phyloP scores from a whole-genome alignment of 768 basidiomycete genomes.

The Phaffia australis region DNA sequence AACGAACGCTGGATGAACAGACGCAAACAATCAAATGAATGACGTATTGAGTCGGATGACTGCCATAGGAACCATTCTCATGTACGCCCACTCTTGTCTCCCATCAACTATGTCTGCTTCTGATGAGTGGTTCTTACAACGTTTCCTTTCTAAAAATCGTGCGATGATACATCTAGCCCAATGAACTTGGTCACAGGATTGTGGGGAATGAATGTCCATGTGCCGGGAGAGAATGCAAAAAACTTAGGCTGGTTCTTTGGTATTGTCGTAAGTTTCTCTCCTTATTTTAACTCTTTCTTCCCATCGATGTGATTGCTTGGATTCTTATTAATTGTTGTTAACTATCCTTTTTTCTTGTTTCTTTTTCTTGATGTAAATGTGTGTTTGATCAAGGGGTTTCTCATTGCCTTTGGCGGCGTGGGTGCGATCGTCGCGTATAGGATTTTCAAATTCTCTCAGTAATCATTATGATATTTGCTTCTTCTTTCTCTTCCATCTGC shows the following conservation, averaged over 20 bases:
- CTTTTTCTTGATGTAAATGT: too few relatives aligned
- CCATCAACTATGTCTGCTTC: neutral
- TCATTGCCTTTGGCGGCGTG: conserved; percentile 68
- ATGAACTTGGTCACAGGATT: conserved; percentile 84
- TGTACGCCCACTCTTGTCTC: conserved; percentile 44
- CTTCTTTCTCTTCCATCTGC: neutral
- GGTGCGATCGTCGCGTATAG: conserved; percentile 41
- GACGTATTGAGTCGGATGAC: conserved; percentile 64
- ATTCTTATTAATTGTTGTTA: too few relatives aligned
- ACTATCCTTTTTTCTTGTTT: too few relatives aligned
- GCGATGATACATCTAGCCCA: conserved; percentile 27
- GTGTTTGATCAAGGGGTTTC: conserved; percentile 36
- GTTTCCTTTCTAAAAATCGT: neutral
- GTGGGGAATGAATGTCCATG: conserved; percentile 97
- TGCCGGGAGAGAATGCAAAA: conserved; percentile 66
- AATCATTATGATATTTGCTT: neutral
- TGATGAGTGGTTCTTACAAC: neutral
- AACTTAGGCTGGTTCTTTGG: conserved; percentile 71
- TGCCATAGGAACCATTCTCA: conserved; percentile 78
- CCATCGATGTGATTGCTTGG: too few relatives aligned
- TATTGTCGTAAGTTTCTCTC: conserved; percentile 49
- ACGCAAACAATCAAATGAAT: conserved; percentile 98
- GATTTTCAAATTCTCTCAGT: conserved; percentile 16
- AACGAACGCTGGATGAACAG: conserved; percentile 59
- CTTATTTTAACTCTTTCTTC: too few relatives aligned